Base-by-base conservation (phyloP, 371 early-diverging fungal species). In the Funneliformis caledonium region DNA sequence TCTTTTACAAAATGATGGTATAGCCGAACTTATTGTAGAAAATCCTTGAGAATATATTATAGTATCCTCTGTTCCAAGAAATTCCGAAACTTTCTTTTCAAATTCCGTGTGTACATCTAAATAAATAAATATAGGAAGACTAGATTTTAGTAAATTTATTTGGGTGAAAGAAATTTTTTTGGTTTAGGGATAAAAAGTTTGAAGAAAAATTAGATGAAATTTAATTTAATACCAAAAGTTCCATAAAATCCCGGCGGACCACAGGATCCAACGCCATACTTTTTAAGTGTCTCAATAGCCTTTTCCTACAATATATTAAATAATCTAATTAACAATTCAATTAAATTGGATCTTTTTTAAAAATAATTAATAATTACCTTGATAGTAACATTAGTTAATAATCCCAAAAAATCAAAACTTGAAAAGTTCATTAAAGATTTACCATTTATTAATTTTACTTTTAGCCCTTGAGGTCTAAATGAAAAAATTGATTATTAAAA, bases 181-280 rank as follows among this genome's bases (percentile, higher is more conserved):
- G 9, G 33, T 3, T 31, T 73, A 26, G 12, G 31, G 77, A 48
- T 33, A 47, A 22, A n/a, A 31, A 0, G 43, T 1, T 11, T 4
- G 60, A 59, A 75, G 33, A 22, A n/a, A 19, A 22, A 22, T 47
- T 19, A 45, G 10, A 6, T 47, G 4, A 22, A 70, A 70, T 37
- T 37, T 37, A 16, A 31, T 56, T 6, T 59, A 78, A 43, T 76
- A 89, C 89, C 92, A 59, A 97, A 85, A 5, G 99, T 99, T 78
- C 99, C 99, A 86, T 99, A 99, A 86, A 99, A 99, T n/a, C 99
- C 99, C 7, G 98, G 95, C 7, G 99, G 99, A 14, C 97, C 98
- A 85, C 99, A 99, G 2, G 99, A 94, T 31, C 99, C 99, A 47
- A 99, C 98, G 76, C 99, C 99, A 86, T 99, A 99, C 76, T 96